A percentile compares a stretch with the other conserved stretches of the same genome.
Evolutionary conservation across 1,284 basidiomycete species (phyloP).

Genomic region (Cutaneotrichosporon dermatis): DNA sequence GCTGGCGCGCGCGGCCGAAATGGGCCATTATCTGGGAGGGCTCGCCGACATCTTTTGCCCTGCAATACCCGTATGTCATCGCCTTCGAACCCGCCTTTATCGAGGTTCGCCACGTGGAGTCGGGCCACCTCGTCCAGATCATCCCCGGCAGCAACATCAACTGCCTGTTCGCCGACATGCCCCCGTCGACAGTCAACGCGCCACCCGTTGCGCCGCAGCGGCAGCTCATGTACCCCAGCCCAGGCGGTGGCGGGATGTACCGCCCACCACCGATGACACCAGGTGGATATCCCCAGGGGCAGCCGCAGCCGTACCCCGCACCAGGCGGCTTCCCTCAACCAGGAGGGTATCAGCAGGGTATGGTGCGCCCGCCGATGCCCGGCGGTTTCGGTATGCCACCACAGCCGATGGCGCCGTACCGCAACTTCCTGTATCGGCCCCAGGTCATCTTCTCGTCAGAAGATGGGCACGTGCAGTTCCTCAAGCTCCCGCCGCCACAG

Average conservation of each 20-base stretch:
- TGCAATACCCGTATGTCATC: slow-evolving; percentile 94
- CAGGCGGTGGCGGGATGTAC: slow-evolving; percentile 7
- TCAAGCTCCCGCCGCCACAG: slow-evolving; percentile 37
- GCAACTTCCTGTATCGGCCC: slow-evolving; percentile 28
- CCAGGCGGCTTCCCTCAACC: slow-evolving; percentile 7
- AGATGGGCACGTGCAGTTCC: slow-evolving; percentile 48
- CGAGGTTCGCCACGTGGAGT: slow-evolving; percentile 94
- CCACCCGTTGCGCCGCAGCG: slow-evolving; percentile 27
- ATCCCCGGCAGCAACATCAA: slow-evolving; percentile 88
- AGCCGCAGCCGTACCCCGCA: neutral
- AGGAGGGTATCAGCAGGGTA: neutral
- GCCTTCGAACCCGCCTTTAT: slow-evolving; percentile 96
- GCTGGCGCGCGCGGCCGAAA: slow-evolving; percentile 80
- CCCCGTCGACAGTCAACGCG: slow-evolving; percentile 60
- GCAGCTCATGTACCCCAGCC: slow-evolving; percentile 32
- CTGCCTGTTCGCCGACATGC: slow-evolving; percentile 88
- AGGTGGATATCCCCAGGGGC: slow-evolving; percentile 1
- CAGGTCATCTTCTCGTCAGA: slow-evolving; percentile 48
- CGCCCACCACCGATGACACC: neutral
- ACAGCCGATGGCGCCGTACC: slow-evolving; percentile 23
- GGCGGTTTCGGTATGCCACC: slow-evolving; percentile 5
- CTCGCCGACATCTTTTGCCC: slow-evolving; percentile 83
- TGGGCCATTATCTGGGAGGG: slow-evolving; percentile 99
- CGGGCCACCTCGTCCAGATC: slow-evolving; percentile 86
- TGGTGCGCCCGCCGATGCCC: slow-evolving; percentile 6